Conservation (phyloP, 148 eudicot genomes). For the Rhododendron kiyosumense region DNA sequence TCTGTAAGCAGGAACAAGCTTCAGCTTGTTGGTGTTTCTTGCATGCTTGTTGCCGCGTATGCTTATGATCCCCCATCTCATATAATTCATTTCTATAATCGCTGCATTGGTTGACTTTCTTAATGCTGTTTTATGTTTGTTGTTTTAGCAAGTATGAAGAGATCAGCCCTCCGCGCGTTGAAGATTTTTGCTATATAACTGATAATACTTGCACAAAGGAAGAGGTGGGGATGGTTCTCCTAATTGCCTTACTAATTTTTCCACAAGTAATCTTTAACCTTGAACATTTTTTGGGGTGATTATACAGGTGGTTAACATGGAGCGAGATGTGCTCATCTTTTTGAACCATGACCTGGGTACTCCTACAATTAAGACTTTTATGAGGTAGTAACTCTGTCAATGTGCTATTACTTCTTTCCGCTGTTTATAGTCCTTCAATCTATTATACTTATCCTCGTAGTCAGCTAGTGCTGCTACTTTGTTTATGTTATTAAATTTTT, state of each 20-base stretch:
- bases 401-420: neutral
- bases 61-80: neutral
- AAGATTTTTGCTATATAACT: constrained; percentile 55
- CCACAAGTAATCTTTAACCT: neutral
- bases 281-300: neutral
- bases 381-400: constrained; percentile 28
- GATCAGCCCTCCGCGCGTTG: constrained; percentile 50
- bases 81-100: neutral
- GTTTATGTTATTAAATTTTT: neutral
- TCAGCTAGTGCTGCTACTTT: neutral
- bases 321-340: constrained; percentile 21
- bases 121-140: neutral
- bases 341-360: constrained; percentile 30
- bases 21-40: constrained; percentile 4
- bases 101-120: neutral
- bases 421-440: neutral
- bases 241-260: neutral
- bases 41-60: neutral
- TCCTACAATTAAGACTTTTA: constrained; percentile 57
- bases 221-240: neutral
- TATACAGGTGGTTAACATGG: constrained; percentile 51
- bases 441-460: neutral
- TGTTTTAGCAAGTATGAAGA: constrained; percentile 57
- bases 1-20: neutral
- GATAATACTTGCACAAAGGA: neutral